Percentiles rank a stretch among this genome's conserved stretches.
These are phyloP conservation scores for Phascolomyces articulosus DNA, from an alignment of 371 early-diverging fungal species.

Conservation along the genomic window DNA sequence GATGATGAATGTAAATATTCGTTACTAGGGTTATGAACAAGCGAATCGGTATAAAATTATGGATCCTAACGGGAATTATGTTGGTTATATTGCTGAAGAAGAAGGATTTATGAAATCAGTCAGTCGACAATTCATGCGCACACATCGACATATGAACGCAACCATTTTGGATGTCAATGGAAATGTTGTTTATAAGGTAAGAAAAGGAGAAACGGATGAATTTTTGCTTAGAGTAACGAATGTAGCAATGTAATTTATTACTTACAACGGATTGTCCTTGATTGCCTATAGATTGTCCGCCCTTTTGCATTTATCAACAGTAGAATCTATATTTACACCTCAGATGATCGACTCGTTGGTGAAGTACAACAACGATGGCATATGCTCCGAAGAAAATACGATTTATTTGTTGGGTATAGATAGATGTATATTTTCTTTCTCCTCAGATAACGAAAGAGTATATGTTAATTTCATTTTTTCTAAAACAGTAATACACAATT, in stretches of 20 bases:
- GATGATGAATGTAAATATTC: too few species aligned
- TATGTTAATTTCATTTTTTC: neutral
- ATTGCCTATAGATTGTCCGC: conserved; percentile 68
- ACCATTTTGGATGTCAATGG: conserved; percentile 73
- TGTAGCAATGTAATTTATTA: neutral
- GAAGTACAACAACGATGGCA: conserved; percentile 94
- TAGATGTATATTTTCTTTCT: neutral
- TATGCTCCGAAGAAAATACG: conserved; percentile 80
- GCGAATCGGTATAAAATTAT: conserved; percentile 87
- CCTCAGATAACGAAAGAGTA: too few species aligned
- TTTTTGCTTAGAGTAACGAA: neutral
- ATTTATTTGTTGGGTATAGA: conserved; percentile 67
- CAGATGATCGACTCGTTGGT: conserved; percentile 72
- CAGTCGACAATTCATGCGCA: conserved; percentile 75
- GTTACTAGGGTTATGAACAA: conserved; percentile 77
- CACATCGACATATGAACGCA: conserved; percentile 82
- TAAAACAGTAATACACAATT: conserved; percentile 60
- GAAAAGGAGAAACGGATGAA: neutral
- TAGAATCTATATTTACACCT: conserved; percentile 65
- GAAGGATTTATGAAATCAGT: conserved; percentile 66
- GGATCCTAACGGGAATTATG: conserved; percentile 68
- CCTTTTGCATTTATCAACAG: conserved; percentile 85
- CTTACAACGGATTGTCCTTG: too few species aligned
- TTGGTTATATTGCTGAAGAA: conserved; percentile 86
- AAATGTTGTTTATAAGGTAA: conserved; percentile 69